A percentile compares a stretch with the other conserved stretches of the same genome.
These are phyloP conservation scores for Paramecium biaurelia DNA, from an alignment of 73 alveolate species.

Conservation along the genomic window DNA sequence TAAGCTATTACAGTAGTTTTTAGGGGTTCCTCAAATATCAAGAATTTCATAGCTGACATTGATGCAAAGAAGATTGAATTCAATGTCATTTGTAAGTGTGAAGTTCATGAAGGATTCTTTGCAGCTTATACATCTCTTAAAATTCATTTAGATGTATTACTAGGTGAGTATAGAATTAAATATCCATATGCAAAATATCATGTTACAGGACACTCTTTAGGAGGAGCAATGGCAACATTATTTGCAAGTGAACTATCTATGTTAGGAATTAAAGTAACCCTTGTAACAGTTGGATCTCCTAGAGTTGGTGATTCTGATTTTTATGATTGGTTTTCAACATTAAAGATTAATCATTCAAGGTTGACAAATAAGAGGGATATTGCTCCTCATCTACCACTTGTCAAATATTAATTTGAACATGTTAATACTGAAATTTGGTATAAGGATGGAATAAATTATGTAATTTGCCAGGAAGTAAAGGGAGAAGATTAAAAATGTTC, in stretches of 20 bases:
- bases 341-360: conserved; percentile 21
- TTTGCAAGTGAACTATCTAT: conserved; percentile 44
- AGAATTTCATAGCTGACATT: neutral
- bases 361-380: conserved; percentile 27
- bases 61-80: neutral
- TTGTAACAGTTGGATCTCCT: conserved; percentile 60
- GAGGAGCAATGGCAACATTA: conserved; percentile 57
- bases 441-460: neutral
- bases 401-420: conserved; percentile 4
- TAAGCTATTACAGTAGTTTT: neutral
- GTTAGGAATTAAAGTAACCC: neutral
- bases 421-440: conserved; percentile 57
- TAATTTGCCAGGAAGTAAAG: neutral
- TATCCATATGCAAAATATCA: conserved; percentile 41
- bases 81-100: neutral
- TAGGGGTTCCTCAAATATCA: neutral
- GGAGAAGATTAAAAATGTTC: conserved; percentile 34
- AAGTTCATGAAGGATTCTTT: conserved; percentile 23
- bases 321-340: conserved; percentile 5
- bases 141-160: neutral
- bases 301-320: conserved; percentile 60
- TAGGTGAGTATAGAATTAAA: neutral
- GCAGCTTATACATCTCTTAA: neutral
- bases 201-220: conserved; percentile 55
- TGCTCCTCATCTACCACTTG: conserved; percentile 49